phyloP scores from a whole-genome alignment of 2,329 filamentous ascomycete species.

The Cryoendolithus antarcticus region DNA sequence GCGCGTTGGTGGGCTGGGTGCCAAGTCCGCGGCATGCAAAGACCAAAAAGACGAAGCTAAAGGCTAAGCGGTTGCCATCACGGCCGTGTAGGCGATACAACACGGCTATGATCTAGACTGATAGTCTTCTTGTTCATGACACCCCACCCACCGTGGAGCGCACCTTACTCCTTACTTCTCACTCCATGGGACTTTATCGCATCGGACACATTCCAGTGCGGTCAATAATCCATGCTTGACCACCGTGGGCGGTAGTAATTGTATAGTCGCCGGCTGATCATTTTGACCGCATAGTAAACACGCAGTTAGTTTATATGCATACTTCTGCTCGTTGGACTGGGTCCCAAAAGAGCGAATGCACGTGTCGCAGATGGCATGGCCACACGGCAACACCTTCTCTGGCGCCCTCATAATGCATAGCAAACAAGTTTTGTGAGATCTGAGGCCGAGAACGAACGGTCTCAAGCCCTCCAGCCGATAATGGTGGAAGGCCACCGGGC shows the following conservation, averaged over 20 bases:
- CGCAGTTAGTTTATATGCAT: constrained; percentile 13
- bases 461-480: background rate
- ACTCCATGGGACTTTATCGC: no score
- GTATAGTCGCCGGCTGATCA: constrained; percentile 9
- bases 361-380: constrained; percentile 24
- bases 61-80: no score
- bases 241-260: constrained; percentile 23
- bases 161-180: no score
- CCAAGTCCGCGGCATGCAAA: no score
- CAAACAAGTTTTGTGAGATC: constrained; percentile 16
- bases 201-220: no score
- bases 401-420: constrained; percentile 18
- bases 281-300: constrained; percentile 19
- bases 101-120: no score
- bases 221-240: no score
- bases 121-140: no score
- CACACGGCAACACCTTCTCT: constrained; percentile 22
- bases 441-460: background rate
- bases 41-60: no score
- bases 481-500: background rate
- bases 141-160: no score
- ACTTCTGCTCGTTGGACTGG: constrained; percentile 9
- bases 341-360: constrained; percentile 22
- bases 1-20: no score
- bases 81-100: no score